Evolutionary conservation across 768 basidiomycete genomes (phyloP).

Genomic region (Fomitopsis serialis): DNA sequence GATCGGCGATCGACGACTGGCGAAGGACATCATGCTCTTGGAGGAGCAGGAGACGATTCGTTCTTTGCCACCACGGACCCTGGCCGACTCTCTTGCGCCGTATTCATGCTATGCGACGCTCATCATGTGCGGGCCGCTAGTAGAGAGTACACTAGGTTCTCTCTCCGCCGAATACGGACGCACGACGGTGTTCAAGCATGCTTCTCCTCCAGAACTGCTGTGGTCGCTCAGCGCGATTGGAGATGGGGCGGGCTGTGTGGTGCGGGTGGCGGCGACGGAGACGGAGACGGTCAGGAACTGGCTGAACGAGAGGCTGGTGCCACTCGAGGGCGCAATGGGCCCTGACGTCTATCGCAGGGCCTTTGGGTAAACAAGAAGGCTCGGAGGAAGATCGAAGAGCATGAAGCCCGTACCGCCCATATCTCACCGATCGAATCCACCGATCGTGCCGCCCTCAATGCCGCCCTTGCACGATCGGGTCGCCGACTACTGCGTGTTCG

Average conservation of each 20-base stretch:
- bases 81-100: constrained; percentile 61
- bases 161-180: constrained; percentile 45
- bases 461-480: too few species aligned
- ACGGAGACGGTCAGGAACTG: constrained; percentile 71
- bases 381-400: neutral
- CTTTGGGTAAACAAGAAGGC: constrained; percentile 37
- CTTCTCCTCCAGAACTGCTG: constrained; percentile 53
- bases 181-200: constrained; percentile 57
- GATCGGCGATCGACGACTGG: constrained; percentile 57
- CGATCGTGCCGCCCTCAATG: neutral
- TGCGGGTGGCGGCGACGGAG: constrained; percentile 72
- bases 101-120: constrained; percentile 91
- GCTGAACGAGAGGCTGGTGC: constrained; percentile 51
- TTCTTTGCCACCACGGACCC: constrained; percentile 36
- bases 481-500: too few species aligned
- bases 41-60: constrained; percentile 34
- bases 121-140: constrained; percentile 68
- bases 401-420: neutral
- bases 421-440: neutral
- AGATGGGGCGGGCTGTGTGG: constrained; percentile 43
- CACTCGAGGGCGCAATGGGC: constrained; percentile 52
- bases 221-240: constrained; percentile 76
- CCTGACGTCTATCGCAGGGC: constrained; percentile 58
- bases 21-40: constrained; percentile 74
- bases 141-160: constrained; percentile 39